Conservation (phyloP, 2,329 filamentous ascomycete genomes). For the Didymella keratinophila region DNA sequence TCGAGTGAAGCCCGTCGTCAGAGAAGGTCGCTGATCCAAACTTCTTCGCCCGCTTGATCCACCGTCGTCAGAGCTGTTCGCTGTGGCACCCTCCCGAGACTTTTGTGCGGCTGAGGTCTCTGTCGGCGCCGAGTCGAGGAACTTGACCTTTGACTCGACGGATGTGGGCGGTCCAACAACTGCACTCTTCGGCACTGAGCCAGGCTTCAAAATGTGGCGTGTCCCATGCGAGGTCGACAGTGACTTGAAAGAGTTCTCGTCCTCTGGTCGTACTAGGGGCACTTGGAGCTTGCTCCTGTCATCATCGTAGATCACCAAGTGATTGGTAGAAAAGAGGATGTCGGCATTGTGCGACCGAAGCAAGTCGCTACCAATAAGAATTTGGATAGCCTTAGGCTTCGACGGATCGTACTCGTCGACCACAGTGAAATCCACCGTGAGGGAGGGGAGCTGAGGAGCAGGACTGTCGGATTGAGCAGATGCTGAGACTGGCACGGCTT, state of each 20-base stretch:
- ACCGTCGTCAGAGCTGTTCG: constrained; percentile 41
- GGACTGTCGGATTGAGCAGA: constrained; percentile 74
- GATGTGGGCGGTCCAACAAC: neutral
- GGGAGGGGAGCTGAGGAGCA: constrained; percentile 79
- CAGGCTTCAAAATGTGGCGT: neutral
- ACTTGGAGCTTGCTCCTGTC: constrained; percentile 87
- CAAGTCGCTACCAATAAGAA: constrained; percentile 89
- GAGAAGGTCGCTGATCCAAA: constrained; percentile 43
- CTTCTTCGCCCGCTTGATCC: constrained; percentile 39
- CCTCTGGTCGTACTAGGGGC: constrained; percentile 90
- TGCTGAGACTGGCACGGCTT: constrained; percentile 81
- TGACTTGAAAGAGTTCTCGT: constrained; percentile 80
- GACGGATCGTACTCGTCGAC: constrained; percentile 62
- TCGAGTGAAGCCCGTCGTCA: constrained; percentile 28
- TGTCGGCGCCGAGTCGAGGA: constrained; percentile 1
- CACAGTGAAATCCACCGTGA: constrained; percentile 81
- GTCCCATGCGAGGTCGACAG: constrained; percentile 67
- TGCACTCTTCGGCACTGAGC: neutral
- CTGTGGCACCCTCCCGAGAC: constrained; percentile 24
- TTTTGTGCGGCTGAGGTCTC: constrained; percentile 25
- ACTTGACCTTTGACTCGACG: constrained; percentile 15
- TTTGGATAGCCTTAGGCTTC: constrained; percentile 72
- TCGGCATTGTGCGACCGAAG: constrained; percentile 88
- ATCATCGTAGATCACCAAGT: constrained; percentile 84
- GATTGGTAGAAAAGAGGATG: constrained; percentile 89